These are phyloP conservation scores for Fonsecaea pedrosoi DNA, from an alignment of 2,329 filamentous ascomycete species.

Conservation along the genomic window DNA sequence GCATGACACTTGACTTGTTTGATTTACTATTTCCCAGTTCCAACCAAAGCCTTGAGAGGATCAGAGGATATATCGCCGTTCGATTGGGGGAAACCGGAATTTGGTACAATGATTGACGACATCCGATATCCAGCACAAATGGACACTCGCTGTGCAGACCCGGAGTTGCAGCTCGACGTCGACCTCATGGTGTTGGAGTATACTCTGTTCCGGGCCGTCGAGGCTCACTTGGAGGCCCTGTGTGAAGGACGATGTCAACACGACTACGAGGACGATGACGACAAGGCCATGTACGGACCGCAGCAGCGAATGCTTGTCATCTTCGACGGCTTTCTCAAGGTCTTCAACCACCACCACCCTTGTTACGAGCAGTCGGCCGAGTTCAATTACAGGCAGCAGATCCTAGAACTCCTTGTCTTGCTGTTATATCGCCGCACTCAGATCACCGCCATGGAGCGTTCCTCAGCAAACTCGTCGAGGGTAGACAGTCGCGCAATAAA, in stretches of 20 bases:
- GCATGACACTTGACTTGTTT: no score
- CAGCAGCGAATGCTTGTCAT: conserved; percentile 16
- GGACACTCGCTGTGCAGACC: conserved; percentile 36
- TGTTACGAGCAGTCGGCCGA: conserved; percentile 10
- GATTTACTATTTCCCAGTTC: no score
- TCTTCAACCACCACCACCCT: conserved; percentile 33
- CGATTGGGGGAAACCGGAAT: neutral
- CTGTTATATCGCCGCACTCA: conserved; percentile 17
- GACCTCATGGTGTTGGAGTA: conserved; percentile 41
- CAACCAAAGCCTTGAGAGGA: no score
- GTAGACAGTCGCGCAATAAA: neutral
- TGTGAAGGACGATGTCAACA: neutral
- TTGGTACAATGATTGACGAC: neutral
- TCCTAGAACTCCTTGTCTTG: conserved; percentile 36
- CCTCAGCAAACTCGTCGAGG: neutral
- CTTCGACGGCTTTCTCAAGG: conserved; percentile 28
- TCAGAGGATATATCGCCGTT: no score
- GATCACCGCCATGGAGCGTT: neutral
- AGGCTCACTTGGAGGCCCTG: conserved; percentile 29
- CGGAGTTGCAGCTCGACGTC: conserved; percentile 38
- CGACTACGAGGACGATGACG: neutral
- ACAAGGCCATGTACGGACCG: neutral
- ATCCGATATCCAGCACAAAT: conserved; percentile 18
- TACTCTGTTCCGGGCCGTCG: conserved; percentile 35
- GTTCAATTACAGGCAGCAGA: conserved; percentile 23